Conservation (phyloP, 1,284 basidiomycete species). For the Mycosarcoma mackinlayi region DNA sequence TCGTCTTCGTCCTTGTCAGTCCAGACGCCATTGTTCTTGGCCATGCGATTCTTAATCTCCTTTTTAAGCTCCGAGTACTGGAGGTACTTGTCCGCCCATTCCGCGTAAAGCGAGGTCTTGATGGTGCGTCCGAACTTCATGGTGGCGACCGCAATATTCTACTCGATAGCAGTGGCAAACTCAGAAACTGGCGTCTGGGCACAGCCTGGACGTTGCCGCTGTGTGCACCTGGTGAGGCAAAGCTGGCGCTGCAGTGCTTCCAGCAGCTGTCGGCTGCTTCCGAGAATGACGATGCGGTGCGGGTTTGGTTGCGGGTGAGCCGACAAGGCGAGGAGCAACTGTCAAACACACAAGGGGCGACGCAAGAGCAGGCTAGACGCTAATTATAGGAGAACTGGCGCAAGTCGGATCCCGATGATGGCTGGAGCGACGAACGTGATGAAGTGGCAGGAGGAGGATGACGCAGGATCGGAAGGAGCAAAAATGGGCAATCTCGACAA, state of each 20-base stretch:
- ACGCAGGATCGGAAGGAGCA: background rate
- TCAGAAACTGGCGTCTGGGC: too few relatives aligned
- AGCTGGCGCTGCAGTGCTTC: background rate
- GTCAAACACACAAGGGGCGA: too few relatives aligned
- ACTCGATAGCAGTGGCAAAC: background rate
- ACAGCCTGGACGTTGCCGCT: too few relatives aligned
- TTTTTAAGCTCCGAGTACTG: slow-evolving; percentile 68
- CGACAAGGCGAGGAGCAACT: background rate
- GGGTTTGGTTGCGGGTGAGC: background rate
- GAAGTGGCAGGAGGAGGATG: too few relatives aligned
- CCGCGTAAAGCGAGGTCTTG: slow-evolving; percentile 67
- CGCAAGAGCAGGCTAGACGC: too few relatives aligned
- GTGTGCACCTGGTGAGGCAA: background rate
- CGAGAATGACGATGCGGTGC: too few relatives aligned
- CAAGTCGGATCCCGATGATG: too few relatives aligned
- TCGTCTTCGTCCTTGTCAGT: slow-evolving; percentile 68
- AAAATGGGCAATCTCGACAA: background rate
- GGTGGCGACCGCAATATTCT: background rate
- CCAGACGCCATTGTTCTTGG: slow-evolving; percentile 64
- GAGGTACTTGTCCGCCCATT: slow-evolving; percentile 67
- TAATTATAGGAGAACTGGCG: too few relatives aligned
- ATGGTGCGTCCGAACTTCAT: slow-evolving; percentile 69
- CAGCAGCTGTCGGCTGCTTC: background rate
- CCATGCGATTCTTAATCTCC: slow-evolving; percentile 66
- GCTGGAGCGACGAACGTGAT: too few relatives aligned